Evolutionary conservation across 768 basidiomycete genomes (phyloP).

Genomic region (Solioccasus polychromus): DNA sequence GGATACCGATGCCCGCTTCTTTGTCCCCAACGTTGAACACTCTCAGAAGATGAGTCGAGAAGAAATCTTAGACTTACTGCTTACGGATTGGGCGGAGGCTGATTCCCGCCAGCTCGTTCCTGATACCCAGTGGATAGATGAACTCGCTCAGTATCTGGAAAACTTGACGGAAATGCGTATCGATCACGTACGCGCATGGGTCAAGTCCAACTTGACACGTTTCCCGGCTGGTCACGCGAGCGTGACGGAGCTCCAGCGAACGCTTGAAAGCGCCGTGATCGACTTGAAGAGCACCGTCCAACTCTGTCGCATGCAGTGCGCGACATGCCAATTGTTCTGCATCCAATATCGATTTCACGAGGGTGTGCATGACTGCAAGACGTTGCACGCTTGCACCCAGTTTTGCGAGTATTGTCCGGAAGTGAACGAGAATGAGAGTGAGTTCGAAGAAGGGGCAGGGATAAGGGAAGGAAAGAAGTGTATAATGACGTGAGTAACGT

Average conservation of each 20-base stretch:
- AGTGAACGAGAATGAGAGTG: constrained; percentile 23
- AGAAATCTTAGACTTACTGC: constrained; percentile 13
- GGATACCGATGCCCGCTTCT: constrained; percentile 39
- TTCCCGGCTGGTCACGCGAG: constrained; percentile 47
- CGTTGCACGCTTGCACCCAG: constrained; percentile 44
- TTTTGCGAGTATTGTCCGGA: constrained; percentile 43
- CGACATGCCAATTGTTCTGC: constrained; percentile 48
- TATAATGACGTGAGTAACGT: constrained; percentile 41
- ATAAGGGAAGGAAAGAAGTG: constrained; percentile 32
- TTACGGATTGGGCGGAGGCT: constrained; percentile 31
- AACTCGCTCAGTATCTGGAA: constrained; percentile 40
- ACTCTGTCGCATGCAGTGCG: constrained; percentile 51
- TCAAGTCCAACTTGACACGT: constrained; percentile 44
- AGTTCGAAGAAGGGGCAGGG: constrained; percentile 28
- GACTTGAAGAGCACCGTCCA: constrained; percentile 47
- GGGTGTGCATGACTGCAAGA: constrained; percentile 46
- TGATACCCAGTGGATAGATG: constrained; percentile 43
- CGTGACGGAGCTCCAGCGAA: constrained; percentile 43
- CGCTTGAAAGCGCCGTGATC: constrained; percentile 40
- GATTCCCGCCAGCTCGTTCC: constrained; percentile 30
- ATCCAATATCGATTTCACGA: constrained; percentile 46
- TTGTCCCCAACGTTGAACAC: constrained; percentile 19
- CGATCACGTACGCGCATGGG: constrained; percentile 48
- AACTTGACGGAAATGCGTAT: constrained; percentile 44
- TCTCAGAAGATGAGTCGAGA: constrained; percentile 13